Percentiles rank a stretch among this genome's conserved stretches.
Evolutionary conservation across 208 protist species (phyloP).

Genomic region (Leishmania martiniquensis): DNA sequence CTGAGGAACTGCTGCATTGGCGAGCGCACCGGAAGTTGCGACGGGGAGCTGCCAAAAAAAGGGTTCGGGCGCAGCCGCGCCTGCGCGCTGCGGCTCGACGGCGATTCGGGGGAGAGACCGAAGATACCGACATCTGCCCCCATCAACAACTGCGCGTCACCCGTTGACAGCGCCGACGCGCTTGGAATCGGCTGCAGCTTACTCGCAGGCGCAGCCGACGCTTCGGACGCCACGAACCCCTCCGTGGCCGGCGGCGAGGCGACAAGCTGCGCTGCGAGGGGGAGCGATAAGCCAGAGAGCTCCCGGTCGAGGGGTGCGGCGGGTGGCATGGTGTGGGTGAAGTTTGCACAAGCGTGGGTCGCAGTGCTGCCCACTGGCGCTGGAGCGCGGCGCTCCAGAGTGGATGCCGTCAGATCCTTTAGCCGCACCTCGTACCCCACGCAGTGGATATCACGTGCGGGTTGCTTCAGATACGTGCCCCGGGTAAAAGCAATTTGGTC

Average conservation of each 20-base stretch:
- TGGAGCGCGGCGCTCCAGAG: background rate
- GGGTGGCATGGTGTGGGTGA: background rate
- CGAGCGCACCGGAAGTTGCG: background rate
- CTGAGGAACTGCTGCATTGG: slow-evolving; percentile 27
- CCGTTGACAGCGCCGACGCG: background rate
- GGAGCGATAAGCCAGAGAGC: background rate
- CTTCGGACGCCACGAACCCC: background rate
- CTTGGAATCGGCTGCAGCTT: background rate
- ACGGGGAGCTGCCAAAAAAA: background rate
- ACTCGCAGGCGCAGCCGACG: background rate
- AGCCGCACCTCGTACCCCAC: slow-evolving; percentile 59
- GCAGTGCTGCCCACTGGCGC: background rate
- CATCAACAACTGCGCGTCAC: background rate
- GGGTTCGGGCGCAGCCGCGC: background rate
- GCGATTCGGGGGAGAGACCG: background rate
- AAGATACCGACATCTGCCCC: background rate
- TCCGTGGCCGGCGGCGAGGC: background rate
- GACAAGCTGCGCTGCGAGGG: background rate
- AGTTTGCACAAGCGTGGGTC: background rate
- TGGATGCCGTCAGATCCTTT: slow-evolving; percentile 14
- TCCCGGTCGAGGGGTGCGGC: background rate
- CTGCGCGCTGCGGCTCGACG: background rate
- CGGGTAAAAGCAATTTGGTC: slow-evolving; percentile 71
- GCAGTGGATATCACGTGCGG: slow-evolving; percentile 70
- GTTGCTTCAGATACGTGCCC: slow-evolving; percentile 54